Evolutionary conservation across 192 early-diverging fungal species (phyloP), one percentile per base, ranked within the genome.

Genomic region (Chytriomyces sp.): DNA sequence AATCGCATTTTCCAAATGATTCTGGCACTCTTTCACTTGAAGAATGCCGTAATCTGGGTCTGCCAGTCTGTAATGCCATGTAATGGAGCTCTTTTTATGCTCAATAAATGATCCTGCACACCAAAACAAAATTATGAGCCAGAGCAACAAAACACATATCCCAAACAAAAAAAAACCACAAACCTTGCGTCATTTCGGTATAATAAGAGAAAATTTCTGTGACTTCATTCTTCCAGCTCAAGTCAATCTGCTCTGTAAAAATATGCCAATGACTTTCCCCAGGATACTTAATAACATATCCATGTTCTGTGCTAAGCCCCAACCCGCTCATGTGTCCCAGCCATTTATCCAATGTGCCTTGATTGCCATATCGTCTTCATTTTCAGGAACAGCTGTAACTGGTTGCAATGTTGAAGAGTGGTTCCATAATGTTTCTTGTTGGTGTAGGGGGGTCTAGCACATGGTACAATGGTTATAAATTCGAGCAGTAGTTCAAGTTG

Each of bases 21-120:
- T 97, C 83, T 95, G 93, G 81, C 95, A 97, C 76, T 98, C 97
- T 80, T 97, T 97, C 28, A 95, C 92, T 85, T 99, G 98, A 89
- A 98, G 98, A 57, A 69, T 88, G 76, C 92, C 98, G 86, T 95
- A 99, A 59, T 93, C 92, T 2, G 96, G 98, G 77, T 99, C 98
- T 5, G 96, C 92, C 73, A 94, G 86, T 44, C 95, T 91, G 86
- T 94, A 99, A 74, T 99, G 96, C 97, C 97, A 99, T 47, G 97
- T 97, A 23, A 99, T 86, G 6, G 96, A 93, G 28, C 91, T 92
- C 45, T 92, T 83, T 84, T 99, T 99, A 82, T 94, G 91, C 66
- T 99, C 97, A 61, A 97, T 92, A 75, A 94, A 94, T 2, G 95
- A 93, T 44, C 96, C 96, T 64, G 45, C 35, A 4, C 35, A 4